These are phyloP conservation scores for Diaporthe ampelina DNA, from an alignment of 2,329 filamentous ascomycete genomes.

Conservation along the genomic window DNA sequence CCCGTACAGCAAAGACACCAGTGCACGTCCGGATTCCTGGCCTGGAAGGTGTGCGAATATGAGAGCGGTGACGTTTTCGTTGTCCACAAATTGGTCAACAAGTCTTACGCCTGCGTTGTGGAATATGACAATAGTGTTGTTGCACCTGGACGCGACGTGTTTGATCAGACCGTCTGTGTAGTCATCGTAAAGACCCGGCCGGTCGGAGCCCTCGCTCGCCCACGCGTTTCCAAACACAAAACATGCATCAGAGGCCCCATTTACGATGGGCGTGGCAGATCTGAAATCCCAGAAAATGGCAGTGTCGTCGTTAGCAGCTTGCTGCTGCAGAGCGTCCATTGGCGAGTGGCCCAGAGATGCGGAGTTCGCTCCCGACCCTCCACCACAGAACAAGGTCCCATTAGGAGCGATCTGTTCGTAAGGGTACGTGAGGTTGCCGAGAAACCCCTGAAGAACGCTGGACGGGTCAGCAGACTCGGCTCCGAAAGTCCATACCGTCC, in stretches of 20 bases:
- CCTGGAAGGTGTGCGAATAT: constrained; percentile 76
- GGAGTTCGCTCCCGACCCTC: constrained; percentile 58
- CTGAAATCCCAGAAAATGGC: constrained; percentile 72
- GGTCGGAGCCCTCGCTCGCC: constrained; percentile 79
- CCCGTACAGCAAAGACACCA: constrained; percentile 71
- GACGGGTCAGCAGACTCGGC: constrained; percentile 54
- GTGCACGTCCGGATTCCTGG: constrained; percentile 70
- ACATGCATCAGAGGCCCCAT: constrained; percentile 72
- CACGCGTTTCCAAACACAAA: constrained; percentile 77
- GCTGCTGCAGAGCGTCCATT: constrained; percentile 66
- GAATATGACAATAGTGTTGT: constrained; percentile 74
- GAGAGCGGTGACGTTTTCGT: constrained; percentile 74
- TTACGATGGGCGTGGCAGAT: constrained; percentile 62
- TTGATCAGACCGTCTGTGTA: constrained; percentile 71
- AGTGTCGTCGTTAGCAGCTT: constrained; percentile 68
- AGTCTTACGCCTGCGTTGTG: constrained; percentile 74
- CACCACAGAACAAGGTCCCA: constrained; percentile 60
- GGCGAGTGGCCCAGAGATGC: constrained; percentile 63
- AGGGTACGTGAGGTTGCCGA: constrained; percentile 42
- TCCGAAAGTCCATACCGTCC: constrained; percentile 57
- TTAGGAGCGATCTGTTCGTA: constrained; percentile 53
- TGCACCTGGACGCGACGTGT: constrained; percentile 70
- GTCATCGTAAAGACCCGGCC: constrained; percentile 74
- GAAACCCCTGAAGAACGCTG: constrained; percentile 50
- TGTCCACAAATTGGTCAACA: constrained; percentile 72